phyloP scores from a whole-genome alignment of 139 green algal genomes.

The Deuterostichococcus epilithicus region DNA sequence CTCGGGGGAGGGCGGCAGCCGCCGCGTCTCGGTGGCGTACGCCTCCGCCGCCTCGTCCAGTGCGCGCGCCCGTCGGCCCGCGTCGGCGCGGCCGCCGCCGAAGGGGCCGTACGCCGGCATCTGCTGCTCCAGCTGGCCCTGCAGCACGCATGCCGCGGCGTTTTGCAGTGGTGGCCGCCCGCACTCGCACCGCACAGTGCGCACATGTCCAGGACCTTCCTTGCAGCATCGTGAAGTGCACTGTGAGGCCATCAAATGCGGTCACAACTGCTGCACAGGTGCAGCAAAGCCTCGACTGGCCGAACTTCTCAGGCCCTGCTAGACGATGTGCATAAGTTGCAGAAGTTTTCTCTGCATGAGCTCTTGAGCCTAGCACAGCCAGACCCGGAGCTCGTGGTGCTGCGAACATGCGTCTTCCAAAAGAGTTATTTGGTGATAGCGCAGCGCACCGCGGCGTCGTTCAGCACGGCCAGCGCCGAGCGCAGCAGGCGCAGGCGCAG shows the following conservation, averaged over 20 bases:
- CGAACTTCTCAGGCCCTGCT: too few species aligned
- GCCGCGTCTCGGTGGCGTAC: constrained; percentile 5
- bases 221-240: not conserved
- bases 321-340: not conserved
- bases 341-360: not conserved
- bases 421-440: not conserved
- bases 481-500: constrained; percentile 17
- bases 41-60: constrained; percentile 1
- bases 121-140: not conserved
- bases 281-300: too few species aligned
- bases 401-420: not conserved
- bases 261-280: not conserved
- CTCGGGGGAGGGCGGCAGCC: not conserved
- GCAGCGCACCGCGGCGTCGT: not conserved
- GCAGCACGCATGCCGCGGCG: not conserved
- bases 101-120: not conserved
- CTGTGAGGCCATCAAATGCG: not conserved
- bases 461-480: not conserved
- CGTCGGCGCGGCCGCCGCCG: too few species aligned
- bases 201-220: not conserved
- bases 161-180: too few species aligned
- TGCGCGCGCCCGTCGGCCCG: not conserved
- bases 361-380: not conserved
- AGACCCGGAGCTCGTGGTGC: not conserved
- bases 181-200: too few species aligned